phyloP scores from a whole-genome alignment of 352 stramenopile genomes.

The Phytopythium boreale region DNA sequence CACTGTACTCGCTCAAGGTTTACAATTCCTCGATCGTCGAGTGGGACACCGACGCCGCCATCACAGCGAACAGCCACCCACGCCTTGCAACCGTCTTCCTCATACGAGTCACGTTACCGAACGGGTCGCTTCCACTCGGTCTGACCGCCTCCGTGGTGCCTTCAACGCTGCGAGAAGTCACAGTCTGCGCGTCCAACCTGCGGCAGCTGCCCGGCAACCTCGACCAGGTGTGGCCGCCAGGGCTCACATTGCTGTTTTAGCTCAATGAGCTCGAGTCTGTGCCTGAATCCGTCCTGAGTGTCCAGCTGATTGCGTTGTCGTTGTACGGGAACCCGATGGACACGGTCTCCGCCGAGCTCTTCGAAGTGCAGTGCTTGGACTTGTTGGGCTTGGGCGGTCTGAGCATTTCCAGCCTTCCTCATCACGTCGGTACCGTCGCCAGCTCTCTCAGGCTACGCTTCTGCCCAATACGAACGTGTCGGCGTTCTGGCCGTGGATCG shows the following conservation, averaged over 20 bases:
- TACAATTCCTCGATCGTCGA: constrained; percentile 35
- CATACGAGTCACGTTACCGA: constrained; percentile 25
- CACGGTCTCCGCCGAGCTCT: constrained; percentile 14
- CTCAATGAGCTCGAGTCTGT: constrained; percentile 15
- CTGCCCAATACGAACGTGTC: constrained; percentile 17
- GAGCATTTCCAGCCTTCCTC: constrained; percentile 10
- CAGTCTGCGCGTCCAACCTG: constrained; percentile 38
- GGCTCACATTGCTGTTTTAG: constrained; percentile 15
- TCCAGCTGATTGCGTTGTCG: constrained; percentile 16
- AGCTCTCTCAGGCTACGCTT: background rate
- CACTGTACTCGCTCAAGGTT: constrained; percentile 25
- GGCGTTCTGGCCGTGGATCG: constrained; percentile 15
- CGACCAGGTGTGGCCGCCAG: constrained; percentile 19
- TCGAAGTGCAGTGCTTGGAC: constrained; percentile 11
- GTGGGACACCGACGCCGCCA: constrained; percentile 20
- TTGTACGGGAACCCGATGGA: constrained; percentile 28
- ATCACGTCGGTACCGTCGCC: constrained; percentile 11
- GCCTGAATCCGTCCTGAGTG: constrained; percentile 6
- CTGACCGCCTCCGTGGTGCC: constrained; percentile 33
- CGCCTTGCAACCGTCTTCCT: constrained; percentile 27
- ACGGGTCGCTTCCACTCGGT: constrained; percentile 22
- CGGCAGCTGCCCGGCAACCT: constrained; percentile 26
- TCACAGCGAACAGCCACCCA: constrained; percentile 20
- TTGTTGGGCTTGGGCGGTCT: constrained; percentile 18
- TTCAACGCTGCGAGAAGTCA: constrained; percentile 23